These are phyloP conservation scores for Lycium ferocissimum DNA, from an alignment of 257 asterid species.

Conservation along the genomic window DNA sequence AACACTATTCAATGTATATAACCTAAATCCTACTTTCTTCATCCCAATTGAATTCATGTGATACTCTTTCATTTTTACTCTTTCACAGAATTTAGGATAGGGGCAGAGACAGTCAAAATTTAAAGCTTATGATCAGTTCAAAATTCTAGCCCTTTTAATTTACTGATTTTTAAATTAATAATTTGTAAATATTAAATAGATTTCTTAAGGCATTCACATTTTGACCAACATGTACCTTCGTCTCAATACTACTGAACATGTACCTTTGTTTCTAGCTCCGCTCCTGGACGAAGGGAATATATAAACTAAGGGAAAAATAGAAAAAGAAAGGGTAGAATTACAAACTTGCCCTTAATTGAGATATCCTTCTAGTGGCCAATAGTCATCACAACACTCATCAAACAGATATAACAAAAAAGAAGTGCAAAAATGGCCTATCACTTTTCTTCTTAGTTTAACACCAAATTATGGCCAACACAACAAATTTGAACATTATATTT, in stretches of 20 bases:
- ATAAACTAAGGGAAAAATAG: no score
- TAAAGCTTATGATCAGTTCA: no score
- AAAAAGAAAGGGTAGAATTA: not conserved
- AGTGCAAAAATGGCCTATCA: not conserved
- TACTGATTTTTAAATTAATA: no score
- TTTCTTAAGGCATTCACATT: not conserved
- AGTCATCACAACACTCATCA: not conserved
- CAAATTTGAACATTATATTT: conserved; percentile 25
- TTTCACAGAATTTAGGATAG: no score
- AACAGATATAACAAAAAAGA: conserved; percentile 25
- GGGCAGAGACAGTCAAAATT: not conserved
- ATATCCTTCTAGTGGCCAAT: conserved; percentile 32
- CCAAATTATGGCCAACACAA: conserved; percentile 25
- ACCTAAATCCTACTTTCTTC: not conserved
- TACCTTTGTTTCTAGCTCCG: not conserved
- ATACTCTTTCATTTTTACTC: not conserved
- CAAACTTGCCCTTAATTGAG: conserved; percentile 15
- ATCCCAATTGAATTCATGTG: not conserved
- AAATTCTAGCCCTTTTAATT: no score
- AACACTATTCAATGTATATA: no score
- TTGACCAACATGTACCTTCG: no score
- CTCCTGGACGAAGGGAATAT: no score
- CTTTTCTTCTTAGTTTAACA: conserved; percentile 6
- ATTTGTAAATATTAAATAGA: no score
- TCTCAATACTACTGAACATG: no score